A percentile compares a stretch with the other conserved stretches of the same genome.
Evolutionary conservation across 2,329 filamentous ascomycete genomes (phyloP).

Genomic region (Beauveria caledonica): DNA sequence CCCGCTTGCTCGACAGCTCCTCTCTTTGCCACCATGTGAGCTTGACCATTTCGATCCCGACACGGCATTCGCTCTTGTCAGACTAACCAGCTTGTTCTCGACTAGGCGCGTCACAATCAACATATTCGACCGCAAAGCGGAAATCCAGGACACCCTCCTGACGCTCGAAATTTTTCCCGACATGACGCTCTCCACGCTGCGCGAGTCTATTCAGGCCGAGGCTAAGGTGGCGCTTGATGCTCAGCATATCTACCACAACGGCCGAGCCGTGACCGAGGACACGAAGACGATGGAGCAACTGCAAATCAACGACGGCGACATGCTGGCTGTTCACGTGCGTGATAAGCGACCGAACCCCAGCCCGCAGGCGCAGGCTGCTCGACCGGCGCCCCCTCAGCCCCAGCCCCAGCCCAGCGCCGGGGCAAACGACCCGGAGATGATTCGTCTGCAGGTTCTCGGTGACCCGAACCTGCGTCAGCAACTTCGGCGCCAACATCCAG

Average conservation of each 20-base stretch:
- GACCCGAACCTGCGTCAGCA: constrained; percentile 66
- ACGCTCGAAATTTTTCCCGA: constrained; percentile 74
- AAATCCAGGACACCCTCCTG: constrained; percentile 64
- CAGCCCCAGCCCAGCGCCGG: constrained; percentile 24
- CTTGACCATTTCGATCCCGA: neutral
- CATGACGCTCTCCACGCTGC: constrained; percentile 77
- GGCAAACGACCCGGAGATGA: constrained; percentile 64
- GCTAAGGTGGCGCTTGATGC: constrained; percentile 61
- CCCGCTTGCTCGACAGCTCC: neutral
- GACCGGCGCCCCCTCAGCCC: constrained; percentile 23
- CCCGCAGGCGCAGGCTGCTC: constrained; percentile 28
- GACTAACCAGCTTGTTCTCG: constrained; percentile 1
- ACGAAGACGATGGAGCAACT: constrained; percentile 73
- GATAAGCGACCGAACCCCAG: constrained; percentile 34
- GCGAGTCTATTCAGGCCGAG: constrained; percentile 81
- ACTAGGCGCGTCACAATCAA: constrained; percentile 79
- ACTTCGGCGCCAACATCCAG: constrained; percentile 63
- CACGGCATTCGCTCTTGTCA: neutral
- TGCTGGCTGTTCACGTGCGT: constrained; percentile 79
- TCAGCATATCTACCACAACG: constrained; percentile 88
- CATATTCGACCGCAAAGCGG: constrained; percentile 65
- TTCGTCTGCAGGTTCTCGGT: constrained; percentile 74
- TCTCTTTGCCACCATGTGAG: constrained; percentile 11
- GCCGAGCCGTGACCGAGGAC: constrained; percentile 68
- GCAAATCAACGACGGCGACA: constrained; percentile 77